Evolutionary conservation across 2,329 filamentous ascomycete genomes (phyloP).

Genomic region (Alternaria metachromatica): DNA sequence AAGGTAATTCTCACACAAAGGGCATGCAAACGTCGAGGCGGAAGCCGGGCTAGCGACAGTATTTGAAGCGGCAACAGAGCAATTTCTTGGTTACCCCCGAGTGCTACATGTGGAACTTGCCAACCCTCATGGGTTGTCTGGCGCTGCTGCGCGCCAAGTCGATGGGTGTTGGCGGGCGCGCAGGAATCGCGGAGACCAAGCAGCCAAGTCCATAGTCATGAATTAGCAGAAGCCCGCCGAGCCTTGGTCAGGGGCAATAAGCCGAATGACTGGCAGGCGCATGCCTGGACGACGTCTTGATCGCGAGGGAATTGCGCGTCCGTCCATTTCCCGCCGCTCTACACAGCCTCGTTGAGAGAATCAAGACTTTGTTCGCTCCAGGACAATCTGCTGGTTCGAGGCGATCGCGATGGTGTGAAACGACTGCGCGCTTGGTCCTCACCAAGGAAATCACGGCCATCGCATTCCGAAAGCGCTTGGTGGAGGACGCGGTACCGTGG

Average conservation of each 20-base stretch:
- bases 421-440: neutral
- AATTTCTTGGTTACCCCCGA: constrained; percentile 36
- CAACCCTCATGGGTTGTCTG: constrained; percentile 43
- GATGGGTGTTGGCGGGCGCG: constrained; percentile 35
- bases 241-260: constrained; percentile 43
- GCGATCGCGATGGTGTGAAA: neutral
- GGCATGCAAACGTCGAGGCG: constrained; percentile 28
- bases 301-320: constrained; percentile 15
- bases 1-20: constrained; percentile 36
- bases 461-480: neutral
- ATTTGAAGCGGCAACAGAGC: constrained; percentile 39
- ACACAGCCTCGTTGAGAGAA: constrained; percentile 14
- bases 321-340: neutral
- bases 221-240: constrained; percentile 41
- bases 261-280: constrained; percentile 23
- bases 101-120: constrained; percentile 46
- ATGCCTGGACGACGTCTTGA: constrained; percentile 7
- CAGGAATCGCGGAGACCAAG: constrained; percentile 41
- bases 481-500: neutral
- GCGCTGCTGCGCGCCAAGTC: constrained; percentile 40
- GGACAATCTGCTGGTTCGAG: neutral
- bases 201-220: constrained; percentile 30
- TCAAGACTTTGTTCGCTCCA: neutral
- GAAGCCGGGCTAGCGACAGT: constrained; percentile 27
- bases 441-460: constrained; percentile 2